Evolutionary conservation across 768 basidiomycete genomes (phyloP).

Genomic region (Asterophora lycoperdoides): DNA sequence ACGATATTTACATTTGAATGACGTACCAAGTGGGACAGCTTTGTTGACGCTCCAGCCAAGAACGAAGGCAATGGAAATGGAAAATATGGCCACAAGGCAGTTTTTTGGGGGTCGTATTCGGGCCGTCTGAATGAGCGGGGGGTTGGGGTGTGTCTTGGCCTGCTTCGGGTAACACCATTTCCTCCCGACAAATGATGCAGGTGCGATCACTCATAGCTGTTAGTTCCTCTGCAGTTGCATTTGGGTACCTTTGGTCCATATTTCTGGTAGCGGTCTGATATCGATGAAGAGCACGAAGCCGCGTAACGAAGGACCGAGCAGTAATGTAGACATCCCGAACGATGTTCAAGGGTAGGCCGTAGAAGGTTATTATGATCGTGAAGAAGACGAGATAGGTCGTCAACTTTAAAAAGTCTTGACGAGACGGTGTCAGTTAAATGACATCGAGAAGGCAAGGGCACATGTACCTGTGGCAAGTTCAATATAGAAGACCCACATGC

Average conservation of each 20-base stretch:
- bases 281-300: conserved; percentile 82
- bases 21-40: conserved; percentile 97
- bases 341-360: conserved; percentile 94
- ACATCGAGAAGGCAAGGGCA: not conserved
- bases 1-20: conserved; percentile 2
- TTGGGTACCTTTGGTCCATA: conserved; percentile 94
- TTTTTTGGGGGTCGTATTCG: conserved; percentile 95
- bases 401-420: conserved; percentile 91
- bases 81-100: conserved; percentile 96
- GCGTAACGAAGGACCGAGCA: conserved; percentile 84
- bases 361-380: conserved; percentile 87
- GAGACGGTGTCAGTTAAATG: conserved; percentile 9
- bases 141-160: conserved; percentile 21
- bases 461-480: conserved; percentile 82
- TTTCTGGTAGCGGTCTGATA: conserved; percentile 93
- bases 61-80: conserved; percentile 94
- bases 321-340: conserved; percentile 97
- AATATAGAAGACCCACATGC: conserved; percentile 95
- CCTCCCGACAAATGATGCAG: conserved; percentile 98
- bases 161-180: conserved; percentile 56
- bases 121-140: conserved; percentile 50
- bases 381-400: conserved; percentile 93
- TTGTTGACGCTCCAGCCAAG: conserved; percentile 98
- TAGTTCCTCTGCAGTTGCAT: conserved; percentile 86
- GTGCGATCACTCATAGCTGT: conserved; percentile 79